Conservation (phyloP, 139 green algal genomes). For the Chlamydomonas sp. region DNA sequence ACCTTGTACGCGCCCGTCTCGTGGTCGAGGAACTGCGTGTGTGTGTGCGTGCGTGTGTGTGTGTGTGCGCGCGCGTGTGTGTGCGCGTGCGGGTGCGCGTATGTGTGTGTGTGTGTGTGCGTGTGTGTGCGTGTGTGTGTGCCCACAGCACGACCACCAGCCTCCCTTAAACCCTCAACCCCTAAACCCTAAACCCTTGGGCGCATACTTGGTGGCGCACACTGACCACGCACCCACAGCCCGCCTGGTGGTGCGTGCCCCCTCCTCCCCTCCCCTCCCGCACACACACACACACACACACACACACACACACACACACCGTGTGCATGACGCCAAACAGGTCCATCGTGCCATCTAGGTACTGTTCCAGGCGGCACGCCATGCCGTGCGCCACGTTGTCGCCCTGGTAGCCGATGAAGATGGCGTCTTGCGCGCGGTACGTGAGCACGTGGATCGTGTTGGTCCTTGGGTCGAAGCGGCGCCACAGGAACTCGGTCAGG, state of each 20-base stretch:
- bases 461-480: neutral
- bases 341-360: neutral
- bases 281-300: neutral
- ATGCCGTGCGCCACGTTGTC: neutral
- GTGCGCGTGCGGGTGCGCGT: too few relatives aligned
- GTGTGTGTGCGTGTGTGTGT: too few relatives aligned
- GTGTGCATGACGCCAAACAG: neutral
- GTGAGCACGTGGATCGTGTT: neutral
- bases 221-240: neutral
- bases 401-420: neutral
- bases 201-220: too few relatives aligned
- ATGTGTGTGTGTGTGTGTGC: too few relatives aligned
- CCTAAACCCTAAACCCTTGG: too few relatives aligned
- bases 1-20: neutral
- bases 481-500: neutral
- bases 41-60: neutral
- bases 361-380: too few relatives aligned
- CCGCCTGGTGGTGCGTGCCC: neutral
- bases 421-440: neutral
- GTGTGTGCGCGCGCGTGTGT: neutral
- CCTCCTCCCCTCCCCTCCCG: neutral
- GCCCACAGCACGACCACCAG: too few relatives aligned
- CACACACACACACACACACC: neutral
- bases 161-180: too few relatives aligned
- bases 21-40: neutral